Evolutionary conservation across 352 stramenopile genomes (phyloP).

Genomic region (Pythium brassicae): DNA sequence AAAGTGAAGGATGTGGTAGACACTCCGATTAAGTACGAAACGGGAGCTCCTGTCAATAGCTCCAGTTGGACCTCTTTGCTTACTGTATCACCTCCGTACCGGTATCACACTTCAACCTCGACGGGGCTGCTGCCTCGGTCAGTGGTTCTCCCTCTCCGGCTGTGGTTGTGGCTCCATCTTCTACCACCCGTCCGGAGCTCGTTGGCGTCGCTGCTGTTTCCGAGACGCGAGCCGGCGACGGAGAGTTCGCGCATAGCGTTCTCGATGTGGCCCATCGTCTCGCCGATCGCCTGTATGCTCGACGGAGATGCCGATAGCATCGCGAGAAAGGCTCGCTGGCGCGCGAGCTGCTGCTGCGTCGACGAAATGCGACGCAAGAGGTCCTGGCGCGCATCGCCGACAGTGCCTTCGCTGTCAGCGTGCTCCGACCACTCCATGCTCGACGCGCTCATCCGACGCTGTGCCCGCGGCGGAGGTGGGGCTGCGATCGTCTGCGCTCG

Average conservation of each 20-base stretch:
- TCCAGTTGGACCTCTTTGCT: too few species aligned
- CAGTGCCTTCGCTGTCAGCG: neutral
- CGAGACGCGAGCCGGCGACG: neutral
- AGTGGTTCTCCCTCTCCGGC: too few species aligned
- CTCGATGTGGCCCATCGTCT: constrained; percentile 42
- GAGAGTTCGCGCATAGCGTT: constrained; percentile 17
- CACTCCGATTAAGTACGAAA: too few species aligned
- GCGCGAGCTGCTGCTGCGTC: constrained; percentile 60
- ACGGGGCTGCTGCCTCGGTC: neutral
- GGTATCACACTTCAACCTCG: neutral
- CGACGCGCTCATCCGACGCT: neutral
- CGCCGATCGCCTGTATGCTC: constrained; percentile 50
- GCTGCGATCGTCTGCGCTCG: constrained; percentile 1
- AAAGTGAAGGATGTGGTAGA: neutral
- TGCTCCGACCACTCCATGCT: neutral
- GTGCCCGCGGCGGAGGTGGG: neutral
- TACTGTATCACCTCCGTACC: too few species aligned
- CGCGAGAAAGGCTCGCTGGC: constrained; percentile 39
- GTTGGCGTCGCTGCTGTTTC: neutral
- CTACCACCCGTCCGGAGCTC: constrained; percentile 1
- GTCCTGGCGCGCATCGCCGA: constrained; percentile 23
- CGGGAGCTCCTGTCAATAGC: too few species aligned
- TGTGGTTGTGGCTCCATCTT: constrained; percentile 2
- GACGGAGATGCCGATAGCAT: constrained; percentile 43
- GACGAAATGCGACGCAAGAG: constrained; percentile 58